Evolutionary conservation across 2,329 filamentous ascomycete genomes (phyloP).

Genomic region (Fusarium sulawesiense): DNA sequence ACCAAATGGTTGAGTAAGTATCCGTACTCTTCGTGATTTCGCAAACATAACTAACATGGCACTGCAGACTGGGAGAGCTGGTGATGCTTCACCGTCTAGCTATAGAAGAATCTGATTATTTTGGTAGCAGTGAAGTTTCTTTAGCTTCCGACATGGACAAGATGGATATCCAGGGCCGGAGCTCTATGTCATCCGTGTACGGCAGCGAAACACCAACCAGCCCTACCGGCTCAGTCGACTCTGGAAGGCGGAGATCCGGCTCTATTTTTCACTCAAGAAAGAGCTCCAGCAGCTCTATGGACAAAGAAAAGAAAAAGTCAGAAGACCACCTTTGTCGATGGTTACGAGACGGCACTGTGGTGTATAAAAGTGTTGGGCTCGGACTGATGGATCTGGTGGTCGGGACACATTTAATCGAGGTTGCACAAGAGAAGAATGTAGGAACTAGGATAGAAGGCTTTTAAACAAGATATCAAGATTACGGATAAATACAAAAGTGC

Average conservation of each 20-base stretch:
- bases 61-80: constrained; percentile 78
- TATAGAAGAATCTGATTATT: constrained; percentile 55
- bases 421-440: constrained; percentile 66
- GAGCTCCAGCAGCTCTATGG: constrained; percentile 45
- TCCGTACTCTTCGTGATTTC: too few relatives aligned
- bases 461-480: constrained; percentile 44
- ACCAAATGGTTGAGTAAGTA: constrained; percentile 81
- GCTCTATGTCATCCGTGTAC: constrained; percentile 58
- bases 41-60: constrained; percentile 21
- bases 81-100: constrained; percentile 67
- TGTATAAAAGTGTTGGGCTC: constrained; percentile 76
- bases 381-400: constrained; percentile 75
- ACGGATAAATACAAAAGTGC: constrained; percentile 22
- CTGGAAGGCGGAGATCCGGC: constrained; percentile 48
- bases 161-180: constrained; percentile 50
- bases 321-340: constrained; percentile 65
- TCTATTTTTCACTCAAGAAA: constrained; percentile 50
- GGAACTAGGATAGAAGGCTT: constrained; percentile 67
- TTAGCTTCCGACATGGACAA: constrained; percentile 50
- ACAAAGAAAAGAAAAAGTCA: constrained; percentile 55
- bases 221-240: constrained; percentile 48
- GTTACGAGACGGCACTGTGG: constrained; percentile 71
- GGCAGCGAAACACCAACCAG: constrained; percentile 46
- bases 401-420: constrained; percentile 66
- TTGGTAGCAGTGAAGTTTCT: constrained; percentile 46